These are phyloP conservation scores for Eucalyptus urophylla DNA, from an alignment of 345 rosid species.

Conservation along the genomic window DNA sequence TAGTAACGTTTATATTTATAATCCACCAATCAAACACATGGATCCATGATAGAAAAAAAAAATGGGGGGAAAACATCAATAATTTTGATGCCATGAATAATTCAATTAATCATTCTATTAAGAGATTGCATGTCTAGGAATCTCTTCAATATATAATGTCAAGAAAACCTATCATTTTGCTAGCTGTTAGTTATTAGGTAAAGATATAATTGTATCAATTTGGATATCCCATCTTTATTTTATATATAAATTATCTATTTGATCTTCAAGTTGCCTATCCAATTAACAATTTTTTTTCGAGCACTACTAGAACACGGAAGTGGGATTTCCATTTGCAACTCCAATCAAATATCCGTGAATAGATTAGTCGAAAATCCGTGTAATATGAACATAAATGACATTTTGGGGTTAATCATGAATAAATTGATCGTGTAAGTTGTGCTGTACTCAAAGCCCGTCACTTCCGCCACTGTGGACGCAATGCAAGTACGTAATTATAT, in stretches of 20 bases:
- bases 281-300: not conserved
- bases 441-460: not conserved
- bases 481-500: not conserved
- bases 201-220: not conserved
- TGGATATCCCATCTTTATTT: not conserved
- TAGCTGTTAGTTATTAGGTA: not conserved
- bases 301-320: not conserved
- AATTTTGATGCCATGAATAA: not conserved
- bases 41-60: not conserved
- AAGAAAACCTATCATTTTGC: not conserved
- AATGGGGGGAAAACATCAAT: fast-evolving
- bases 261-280: not conserved
- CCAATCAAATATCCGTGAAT: not conserved
- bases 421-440: not conserved
- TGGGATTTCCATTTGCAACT: not conserved
- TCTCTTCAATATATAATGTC: not conserved
- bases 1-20: too few species aligned
- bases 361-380: not conserved
- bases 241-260: too few species aligned
- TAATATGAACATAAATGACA: not conserved
- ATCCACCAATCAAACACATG: not conserved
- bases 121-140: not conserved
- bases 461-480: not conserved
- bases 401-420: not conserved
- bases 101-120: too few species aligned